Base-by-base conservation (phyloP, 1,284 basidiomycete genomes). In the Malassezia obtusa region DNA sequence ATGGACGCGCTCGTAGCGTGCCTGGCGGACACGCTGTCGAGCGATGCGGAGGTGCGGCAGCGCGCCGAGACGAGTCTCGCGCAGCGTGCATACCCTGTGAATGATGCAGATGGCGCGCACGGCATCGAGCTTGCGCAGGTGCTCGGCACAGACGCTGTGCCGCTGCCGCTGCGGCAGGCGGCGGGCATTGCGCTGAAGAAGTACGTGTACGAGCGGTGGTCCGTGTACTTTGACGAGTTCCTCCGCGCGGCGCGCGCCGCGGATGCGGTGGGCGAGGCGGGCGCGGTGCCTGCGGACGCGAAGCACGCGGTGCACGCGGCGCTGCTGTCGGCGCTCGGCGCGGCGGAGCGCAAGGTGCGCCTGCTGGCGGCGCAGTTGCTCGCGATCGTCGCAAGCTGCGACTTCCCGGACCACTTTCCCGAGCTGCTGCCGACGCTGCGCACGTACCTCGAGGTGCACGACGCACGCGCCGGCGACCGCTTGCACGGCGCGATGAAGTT, bases 341-440 rank as follows among this genome's bases (percentile, higher is more conserved):
- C 62, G 35, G 57, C 58, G 8, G 45, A 62, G 21, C 52, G 59
- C 19, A 69, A 67, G 58, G 56, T 69, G 10, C 62, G 70, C 22
- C 58, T 63, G 2, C 62, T 66, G 10, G 59, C 61, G 1, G 61
- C 67, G 10, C 62, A 67, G 40, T 57, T 66, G 36, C 63, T 70
- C 9, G 59, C 63, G 12, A 60, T 63, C 44, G 60, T 71, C 28
- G 57, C 60, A 22, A 62, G 63, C 15, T 62, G 65, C 36, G 70
- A 73, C 56, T 73, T 67, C 47, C 70, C 70, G 15, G 68, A 73
- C 31, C 59, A 70, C 28, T 67, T 65, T 40, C 65, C 67, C 1
- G 61, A 67, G 38, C 57, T 73, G 10, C 58, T 73, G 2, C 63
- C 65, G 3, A 49, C 49, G 33, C 43, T 73, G 31, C 58, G 62